Evolutionary conservation across 495 filamentous ascomycete genomes (phyloP).

Genomic region (Peziza echinospora): DNA sequence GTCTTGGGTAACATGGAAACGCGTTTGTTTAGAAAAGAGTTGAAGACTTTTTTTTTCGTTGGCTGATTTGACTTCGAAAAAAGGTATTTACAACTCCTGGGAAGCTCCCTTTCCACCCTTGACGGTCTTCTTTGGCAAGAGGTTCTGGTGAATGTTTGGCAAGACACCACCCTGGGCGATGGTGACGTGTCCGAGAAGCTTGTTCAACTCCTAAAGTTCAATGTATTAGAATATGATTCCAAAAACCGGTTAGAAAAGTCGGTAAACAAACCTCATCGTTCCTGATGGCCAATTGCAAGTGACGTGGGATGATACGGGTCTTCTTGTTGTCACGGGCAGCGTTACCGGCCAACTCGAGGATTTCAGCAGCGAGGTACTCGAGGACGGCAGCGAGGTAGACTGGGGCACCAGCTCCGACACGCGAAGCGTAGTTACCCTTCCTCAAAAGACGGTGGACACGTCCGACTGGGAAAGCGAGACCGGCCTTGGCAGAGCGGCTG

Average conservation of each 20-base stretch:
- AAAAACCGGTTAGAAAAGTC: conserved; percentile 1
- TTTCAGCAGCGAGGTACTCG: conserved; percentile 95
- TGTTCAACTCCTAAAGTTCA: conserved; percentile 58
- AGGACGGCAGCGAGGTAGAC: conserved; percentile 97
- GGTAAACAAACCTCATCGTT: conserved; percentile 44
- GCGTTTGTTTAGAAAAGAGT: not conserved
- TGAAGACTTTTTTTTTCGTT: not conserved
- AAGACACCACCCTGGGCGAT: conserved; percentile 97
- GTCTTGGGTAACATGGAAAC: not conserved
- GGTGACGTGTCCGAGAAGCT: conserved; percentile 71
- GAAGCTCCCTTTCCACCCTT: conserved; percentile 55
- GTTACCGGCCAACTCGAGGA: conserved; percentile 92
- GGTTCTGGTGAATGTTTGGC: conserved; percentile 93
- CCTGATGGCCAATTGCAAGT: conserved; percentile 92
- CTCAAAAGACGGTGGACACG: conserved; percentile 98
- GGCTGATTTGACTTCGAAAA: not conserved
- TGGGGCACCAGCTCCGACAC: conserved; percentile 92
- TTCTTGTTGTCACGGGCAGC: conserved; percentile 98
- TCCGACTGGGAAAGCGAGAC: conserved; percentile 97
- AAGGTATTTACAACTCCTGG: conserved; percentile 1
- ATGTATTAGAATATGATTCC: conserved; percentile 1
- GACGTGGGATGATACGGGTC: conserved; percentile 97
- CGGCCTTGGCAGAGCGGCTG: conserved; percentile 96
- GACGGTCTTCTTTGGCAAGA: conserved; percentile 94
- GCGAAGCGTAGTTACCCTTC: conserved; percentile 99